Conservation (phyloP, 148 eudicot genomes). For the Chenopodium album region DNA sequence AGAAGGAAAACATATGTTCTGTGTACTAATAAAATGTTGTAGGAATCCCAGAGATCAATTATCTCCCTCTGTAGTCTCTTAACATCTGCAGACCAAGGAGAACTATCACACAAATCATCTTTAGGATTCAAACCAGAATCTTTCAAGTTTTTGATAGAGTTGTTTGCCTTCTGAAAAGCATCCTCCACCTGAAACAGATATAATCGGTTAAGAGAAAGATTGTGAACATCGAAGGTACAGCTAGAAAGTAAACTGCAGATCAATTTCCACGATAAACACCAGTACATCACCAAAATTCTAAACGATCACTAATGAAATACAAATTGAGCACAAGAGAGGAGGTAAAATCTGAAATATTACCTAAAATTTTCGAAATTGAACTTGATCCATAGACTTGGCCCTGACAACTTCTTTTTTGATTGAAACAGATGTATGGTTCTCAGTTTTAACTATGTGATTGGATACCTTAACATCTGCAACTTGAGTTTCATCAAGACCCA, state of each 20-base stretch:
- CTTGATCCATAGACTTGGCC: constrained; percentile 40
- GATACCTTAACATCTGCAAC: constrained; percentile 30
- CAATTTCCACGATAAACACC: not conserved
- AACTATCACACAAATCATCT: constrained; percentile 39
- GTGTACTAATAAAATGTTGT: constrained; percentile 79
- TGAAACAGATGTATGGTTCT: constrained; percentile 14
- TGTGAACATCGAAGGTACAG: not conserved
- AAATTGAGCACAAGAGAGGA: not conserved
- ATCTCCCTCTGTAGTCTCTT: constrained; percentile 68
- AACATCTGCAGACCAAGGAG: constrained; percentile 63
- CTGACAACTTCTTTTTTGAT: constrained; percentile 34
- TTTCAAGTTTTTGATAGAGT: constrained; percentile 41
- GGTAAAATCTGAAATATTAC: constrained; percentile 41
- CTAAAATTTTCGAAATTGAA: constrained; percentile 33
- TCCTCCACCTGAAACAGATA: constrained; percentile 35
- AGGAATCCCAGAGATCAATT: constrained; percentile 71
- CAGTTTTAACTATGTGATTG: constrained; percentile 18
- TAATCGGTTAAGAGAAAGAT: not conserved
- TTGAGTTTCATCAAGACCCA: constrained; percentile 37
- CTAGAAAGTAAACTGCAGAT: not conserved
- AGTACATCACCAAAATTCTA: not conserved
- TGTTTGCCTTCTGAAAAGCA: constrained; percentile 21
- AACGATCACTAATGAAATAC: not conserved
- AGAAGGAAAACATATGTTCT: constrained; percentile 85
- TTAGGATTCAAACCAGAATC: constrained; percentile 82